These are phyloP conservation scores for Apiotrichum domesticum DNA, from an alignment of 1,284 basidiomycete species.

Conservation along the genomic window DNA sequence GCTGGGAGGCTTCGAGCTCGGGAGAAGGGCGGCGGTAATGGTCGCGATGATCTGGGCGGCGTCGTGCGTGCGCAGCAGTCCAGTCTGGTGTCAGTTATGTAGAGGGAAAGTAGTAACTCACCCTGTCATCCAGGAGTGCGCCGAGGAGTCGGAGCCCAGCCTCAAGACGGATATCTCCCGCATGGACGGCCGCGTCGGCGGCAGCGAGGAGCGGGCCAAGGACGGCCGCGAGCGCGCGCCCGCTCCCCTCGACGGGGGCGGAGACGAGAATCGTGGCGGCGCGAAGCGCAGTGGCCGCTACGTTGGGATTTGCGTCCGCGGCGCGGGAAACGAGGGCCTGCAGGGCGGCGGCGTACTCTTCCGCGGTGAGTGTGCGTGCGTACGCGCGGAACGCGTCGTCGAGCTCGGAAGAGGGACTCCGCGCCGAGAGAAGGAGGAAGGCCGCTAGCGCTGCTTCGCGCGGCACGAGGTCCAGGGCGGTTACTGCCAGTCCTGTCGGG, in stretches of 20 bases:
- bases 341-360: not conserved
- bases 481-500: not conserved
- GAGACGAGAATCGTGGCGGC: constrained; percentile 10
- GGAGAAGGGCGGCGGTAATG: constrained; percentile 6
- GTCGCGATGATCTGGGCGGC: constrained; percentile 8
- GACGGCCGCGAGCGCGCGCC: constrained; percentile 1
- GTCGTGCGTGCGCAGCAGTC: constrained; percentile 11
- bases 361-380: not conserved
- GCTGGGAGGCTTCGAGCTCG: not conserved
- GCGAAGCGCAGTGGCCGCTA: constrained; percentile 3
- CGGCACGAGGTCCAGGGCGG: constrained; percentile 7
- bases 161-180: not conserved
- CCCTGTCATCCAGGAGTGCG: constrained; percentile 10
- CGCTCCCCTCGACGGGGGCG: constrained; percentile 13
- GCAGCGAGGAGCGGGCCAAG: constrained; percentile 8
- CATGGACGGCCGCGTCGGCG: not conserved
- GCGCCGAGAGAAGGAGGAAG: constrained; percentile 5
- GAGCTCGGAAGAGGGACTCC: not conserved
- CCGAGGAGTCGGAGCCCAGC: constrained; percentile 6
- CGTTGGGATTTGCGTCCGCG: not conserved
- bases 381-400: not conserved
- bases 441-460: constrained; percentile 4
- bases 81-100: constrained; percentile 1
- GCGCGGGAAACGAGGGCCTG: not conserved
- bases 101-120: not conserved